These are phyloP conservation scores for Excoecaria cochinchinensis DNA, from an alignment of 345 rosid species.

Conservation along the genomic window DNA sequence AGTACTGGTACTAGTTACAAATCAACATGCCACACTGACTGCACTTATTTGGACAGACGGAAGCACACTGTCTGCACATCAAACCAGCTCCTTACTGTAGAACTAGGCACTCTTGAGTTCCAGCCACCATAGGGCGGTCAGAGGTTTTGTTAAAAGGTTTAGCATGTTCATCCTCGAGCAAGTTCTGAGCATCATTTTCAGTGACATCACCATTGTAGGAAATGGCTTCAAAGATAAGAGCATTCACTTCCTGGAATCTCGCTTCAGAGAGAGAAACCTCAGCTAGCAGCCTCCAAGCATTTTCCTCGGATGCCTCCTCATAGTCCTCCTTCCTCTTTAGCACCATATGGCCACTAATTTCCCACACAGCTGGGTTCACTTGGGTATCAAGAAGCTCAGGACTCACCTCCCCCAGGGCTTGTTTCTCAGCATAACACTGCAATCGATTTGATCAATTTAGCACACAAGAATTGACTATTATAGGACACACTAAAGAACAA, in stretches of 20 bases:
- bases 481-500: background rate
- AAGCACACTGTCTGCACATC: background rate
- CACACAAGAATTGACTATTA: background rate
- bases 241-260: slow-evolving; percentile 72
- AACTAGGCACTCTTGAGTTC: slow-evolving; percentile 67
- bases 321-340: slow-evolving; percentile 84
- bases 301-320: slow-evolving; percentile 83
- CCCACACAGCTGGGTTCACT: slow-evolving; percentile 99
- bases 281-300: slow-evolving; percentile 87
- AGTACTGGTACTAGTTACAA: background rate
- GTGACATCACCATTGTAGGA: slow-evolving; percentile 5
- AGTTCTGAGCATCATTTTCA: slow-evolving; percentile 24
- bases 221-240: slow-evolving; percentile 63
- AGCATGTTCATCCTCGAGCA: slow-evolving; percentile 27
- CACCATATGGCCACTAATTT: slow-evolving; percentile 98
- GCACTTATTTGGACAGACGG: too few relatives aligned
- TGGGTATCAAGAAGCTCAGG: slow-evolving; percentile 79
- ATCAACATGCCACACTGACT: background rate
- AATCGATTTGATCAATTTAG: slow-evolving; percentile 3
- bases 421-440: slow-evolving; percentile 97
- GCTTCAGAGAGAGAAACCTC: slow-evolving; percentile 88
- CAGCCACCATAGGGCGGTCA: slow-evolving; percentile 42
- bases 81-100: slow-evolving; percentile 47
- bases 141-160: slow-evolving; percentile 32
- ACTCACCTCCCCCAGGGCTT: slow-evolving; percentile 91